These are phyloP conservation scores for Populus hybrid DNA, from an alignment of 441 rosid species.

Conservation along the genomic window DNA sequence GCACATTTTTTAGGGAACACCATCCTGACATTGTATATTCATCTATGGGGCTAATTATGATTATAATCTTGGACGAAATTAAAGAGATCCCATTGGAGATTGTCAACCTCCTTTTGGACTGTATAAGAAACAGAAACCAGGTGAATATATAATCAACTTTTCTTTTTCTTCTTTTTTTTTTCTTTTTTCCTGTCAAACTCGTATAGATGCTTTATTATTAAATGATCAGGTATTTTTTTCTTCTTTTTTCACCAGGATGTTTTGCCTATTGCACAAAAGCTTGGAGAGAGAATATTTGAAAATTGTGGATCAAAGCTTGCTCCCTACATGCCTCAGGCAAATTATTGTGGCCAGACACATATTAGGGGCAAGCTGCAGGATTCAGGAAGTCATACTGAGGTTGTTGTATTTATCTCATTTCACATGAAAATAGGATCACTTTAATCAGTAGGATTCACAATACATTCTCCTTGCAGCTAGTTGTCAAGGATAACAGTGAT, in stretches of 20 bases:
- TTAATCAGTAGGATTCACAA: background rate
- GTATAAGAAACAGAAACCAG: slow-evolving; percentile 16
- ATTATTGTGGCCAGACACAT: too few relatives aligned
- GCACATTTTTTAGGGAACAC: slow-evolving; percentile 9
- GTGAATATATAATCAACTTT: background rate
- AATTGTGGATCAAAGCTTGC: slow-evolving; percentile 9
- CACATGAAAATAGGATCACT: too few relatives aligned
- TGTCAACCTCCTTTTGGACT: slow-evolving; percentile 3
- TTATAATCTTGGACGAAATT: slow-evolving; percentile 5
- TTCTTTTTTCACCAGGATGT: background rate
- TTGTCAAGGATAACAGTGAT: too few relatives aligned
- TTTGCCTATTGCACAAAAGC: slow-evolving; percentile 12
- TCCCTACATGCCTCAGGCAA: slow-evolving; percentile 8
- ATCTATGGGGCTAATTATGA: slow-evolving; percentile 20
- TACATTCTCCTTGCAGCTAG: too few relatives aligned
- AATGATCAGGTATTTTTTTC: background rate
- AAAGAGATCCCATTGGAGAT: slow-evolving; percentile 7
- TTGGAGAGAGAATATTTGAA: slow-evolving; percentile 14
- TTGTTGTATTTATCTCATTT: too few relatives aligned
- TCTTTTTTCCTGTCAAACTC: too few relatives aligned
- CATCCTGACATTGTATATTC: slow-evolving; percentile 15
- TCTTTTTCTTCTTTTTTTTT: too few relatives aligned
- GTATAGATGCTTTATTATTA: background rate
- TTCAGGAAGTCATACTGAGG: too few relatives aligned
- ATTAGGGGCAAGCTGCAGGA: too few relatives aligned